A percentile compares a stretch with the other conserved stretches of the same genome.
phyloP scores from a whole-genome alignment of 768 basidiomycete genomes.

The Auricularia auricula-judae region DNA sequence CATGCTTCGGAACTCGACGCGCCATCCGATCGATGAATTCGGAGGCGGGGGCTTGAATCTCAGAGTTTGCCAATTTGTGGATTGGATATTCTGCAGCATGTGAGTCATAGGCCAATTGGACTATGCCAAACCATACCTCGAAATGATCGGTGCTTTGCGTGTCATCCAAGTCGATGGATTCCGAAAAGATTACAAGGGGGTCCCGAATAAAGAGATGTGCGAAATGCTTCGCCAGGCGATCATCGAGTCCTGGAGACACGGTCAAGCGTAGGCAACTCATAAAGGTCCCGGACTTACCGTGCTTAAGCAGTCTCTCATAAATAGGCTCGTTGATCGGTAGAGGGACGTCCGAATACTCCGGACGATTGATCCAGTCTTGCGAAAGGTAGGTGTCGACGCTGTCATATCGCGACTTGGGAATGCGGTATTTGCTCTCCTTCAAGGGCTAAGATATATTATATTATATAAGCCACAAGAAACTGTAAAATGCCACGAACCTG shows the following conservation, averaged over 20 bases:
- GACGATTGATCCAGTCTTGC: constrained; percentile 72
- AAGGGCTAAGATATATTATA: constrained; percentile 46
- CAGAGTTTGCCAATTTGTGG: constrained; percentile 98
- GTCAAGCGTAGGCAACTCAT: neutral
- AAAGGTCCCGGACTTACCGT: constrained; percentile 43
- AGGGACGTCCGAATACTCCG: constrained; percentile 86
- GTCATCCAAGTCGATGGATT: constrained; percentile 90
- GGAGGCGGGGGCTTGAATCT: constrained; percentile 98
- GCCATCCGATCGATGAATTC: constrained; percentile 88
- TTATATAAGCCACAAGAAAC: constrained; percentile 4
- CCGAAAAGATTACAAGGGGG: constrained; percentile 89
- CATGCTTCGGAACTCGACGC: constrained; percentile 98
- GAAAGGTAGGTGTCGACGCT: constrained; percentile 93
- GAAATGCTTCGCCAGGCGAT: constrained; percentile 79
- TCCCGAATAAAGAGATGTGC: constrained; percentile 97
- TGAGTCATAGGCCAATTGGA: neutral
- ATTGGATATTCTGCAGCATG: constrained; percentile 77
- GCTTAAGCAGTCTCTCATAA: constrained; percentile 55
- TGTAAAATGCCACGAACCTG: constrained; percentile 37
- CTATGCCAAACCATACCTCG: constrained; percentile 43
- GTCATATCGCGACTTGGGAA: constrained; percentile 96
- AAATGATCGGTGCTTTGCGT: constrained; percentile 84
- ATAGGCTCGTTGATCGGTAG: constrained; percentile 71
- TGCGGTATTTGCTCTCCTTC: constrained; percentile 57
- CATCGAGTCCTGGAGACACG: constrained; percentile 58